Percentiles rank a stretch among this genome's conserved stretches.
Conservation (phyloP, 2,329 filamentous ascomycete species). For the Basipetospora chlamydospora region DNA sequence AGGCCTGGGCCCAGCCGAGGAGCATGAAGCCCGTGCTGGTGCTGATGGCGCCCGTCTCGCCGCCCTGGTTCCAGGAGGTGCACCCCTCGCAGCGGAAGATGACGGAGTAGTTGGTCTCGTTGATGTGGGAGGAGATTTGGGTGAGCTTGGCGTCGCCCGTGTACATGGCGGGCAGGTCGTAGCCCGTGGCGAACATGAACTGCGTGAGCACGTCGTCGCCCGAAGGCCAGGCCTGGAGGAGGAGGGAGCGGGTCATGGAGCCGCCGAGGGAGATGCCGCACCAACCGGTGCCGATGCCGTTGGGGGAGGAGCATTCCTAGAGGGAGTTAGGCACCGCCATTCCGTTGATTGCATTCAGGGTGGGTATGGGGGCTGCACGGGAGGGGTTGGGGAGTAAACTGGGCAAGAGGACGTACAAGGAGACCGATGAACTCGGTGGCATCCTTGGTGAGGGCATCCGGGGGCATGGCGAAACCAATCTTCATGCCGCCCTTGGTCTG, state of each 20-base stretch:
- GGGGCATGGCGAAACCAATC: slow-evolving; percentile 40
- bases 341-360: neutral
- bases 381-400: too few species aligned
- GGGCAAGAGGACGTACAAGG: slow-evolving; percentile 24
- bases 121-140: slow-evolving; percentile 42
- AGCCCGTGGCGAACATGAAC: slow-evolving; percentile 43
- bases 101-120: slow-evolving; percentile 41
- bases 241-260: slow-evolving; percentile 41
- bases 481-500: slow-evolving; percentile 28
- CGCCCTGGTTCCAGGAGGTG: slow-evolving; percentile 35
- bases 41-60: slow-evolving; percentile 24
- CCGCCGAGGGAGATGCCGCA: slow-evolving; percentile 41
- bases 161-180: slow-evolving; percentile 42
- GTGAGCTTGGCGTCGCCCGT: slow-evolving; percentile 46
- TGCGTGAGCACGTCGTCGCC: slow-evolving; percentile 38
- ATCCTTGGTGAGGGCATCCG: slow-evolving; percentile 27
- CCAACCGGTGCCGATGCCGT: slow-evolving; percentile 35
- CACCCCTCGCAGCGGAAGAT: slow-evolving; percentile 52
- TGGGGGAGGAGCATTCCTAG: slow-evolving; percentile 30
- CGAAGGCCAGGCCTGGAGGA: slow-evolving; percentile 43
- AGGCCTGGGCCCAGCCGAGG: slow-evolving; percentile 42
- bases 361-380: too few species aligned
- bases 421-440: slow-evolving; percentile 44
- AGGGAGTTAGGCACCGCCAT: neutral
- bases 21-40: slow-evolving; percentile 31